These are phyloP conservation scores for Hemisphaericaspora nanyangensis DNA, from an alignment of 805 yeast genomes.

Conservation along the genomic window DNA sequence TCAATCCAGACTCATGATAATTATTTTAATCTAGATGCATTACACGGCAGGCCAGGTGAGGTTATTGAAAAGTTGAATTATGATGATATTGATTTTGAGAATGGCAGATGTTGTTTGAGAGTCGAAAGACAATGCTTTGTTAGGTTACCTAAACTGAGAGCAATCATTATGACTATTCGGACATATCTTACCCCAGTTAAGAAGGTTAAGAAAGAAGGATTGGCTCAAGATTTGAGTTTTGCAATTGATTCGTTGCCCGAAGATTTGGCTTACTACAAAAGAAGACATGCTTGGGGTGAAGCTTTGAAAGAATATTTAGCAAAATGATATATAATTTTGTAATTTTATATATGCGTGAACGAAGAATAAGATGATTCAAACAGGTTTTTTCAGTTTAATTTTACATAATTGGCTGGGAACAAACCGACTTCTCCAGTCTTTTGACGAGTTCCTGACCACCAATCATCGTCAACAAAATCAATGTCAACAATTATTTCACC, in stretches of 20 bases:
- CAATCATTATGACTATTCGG: slow-evolving; percentile 33
- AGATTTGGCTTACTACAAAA: slow-evolving; percentile 35
- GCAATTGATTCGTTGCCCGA: slow-evolving; percentile 38
- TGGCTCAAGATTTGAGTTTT: slow-evolving; percentile 22
- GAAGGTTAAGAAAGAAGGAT: slow-evolving; percentile 29
- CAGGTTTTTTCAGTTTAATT: slow-evolving; percentile 12
- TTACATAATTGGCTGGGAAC: slow-evolving; percentile 90
- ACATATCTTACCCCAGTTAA: slow-evolving; percentile 33
- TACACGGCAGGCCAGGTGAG: slow-evolving; percentile 33
- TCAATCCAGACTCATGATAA: slow-evolving; percentile 57
- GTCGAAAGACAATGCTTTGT: slow-evolving; percentile 36
- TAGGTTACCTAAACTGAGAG: slow-evolving; percentile 32
- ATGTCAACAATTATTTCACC: slow-evolving; percentile 80
- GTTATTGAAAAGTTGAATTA: slow-evolving; percentile 15
- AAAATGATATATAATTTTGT: slow-evolving; percentile 1
- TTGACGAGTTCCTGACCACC: slow-evolving; percentile 88
- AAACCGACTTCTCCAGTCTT: slow-evolving; percentile 72
- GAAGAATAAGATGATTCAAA: not conserved
- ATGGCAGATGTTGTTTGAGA: slow-evolving; percentile 29
- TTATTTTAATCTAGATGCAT: slow-evolving; percentile 23
- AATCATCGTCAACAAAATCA: slow-evolving; percentile 88
- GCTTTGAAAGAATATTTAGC: slow-evolving; percentile 31
- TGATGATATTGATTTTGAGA: slow-evolving; percentile 33
- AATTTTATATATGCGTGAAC: not conserved
- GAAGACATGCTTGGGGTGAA: slow-evolving; percentile 34